Base-by-base conservation (phyloP, 768 basidiomycete species). In the Lenzites betulinus region DNA sequence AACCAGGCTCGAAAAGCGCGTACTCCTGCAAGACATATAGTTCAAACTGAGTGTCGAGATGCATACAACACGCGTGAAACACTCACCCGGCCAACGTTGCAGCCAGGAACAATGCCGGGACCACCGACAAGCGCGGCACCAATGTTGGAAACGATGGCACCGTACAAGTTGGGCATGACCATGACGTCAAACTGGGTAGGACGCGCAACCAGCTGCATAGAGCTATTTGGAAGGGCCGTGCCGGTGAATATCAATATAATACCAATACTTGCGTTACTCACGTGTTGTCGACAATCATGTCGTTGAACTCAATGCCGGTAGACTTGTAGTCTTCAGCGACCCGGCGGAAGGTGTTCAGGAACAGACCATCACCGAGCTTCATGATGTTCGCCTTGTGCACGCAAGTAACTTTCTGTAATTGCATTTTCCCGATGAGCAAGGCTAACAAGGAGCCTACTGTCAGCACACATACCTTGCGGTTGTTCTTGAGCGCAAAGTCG, bases 371-470 rank as follows among this genome's bases (percentile, higher is more conserved):
- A 74, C 96, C 96, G 68, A 98, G 88, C 77, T 99, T 99, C 97
- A 99, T 99, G 82, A 99, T 99, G 82, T 98, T 98, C 70, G 97
- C 97, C 78, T 99, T 99, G 87, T 99, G 97, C 46, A 99, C 95
- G 71, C 95, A 98, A 42, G 97, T 99, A 67, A 99, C 96, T 90
- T 96, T 98, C 94, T 96, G 52, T 35, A 20, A 6, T 41, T n/a
- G 25, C 35, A 48, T 20, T 20, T n/a, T 2, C 9, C 5, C 7
- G 13, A 20, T 42, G 56, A 50, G 42, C 6, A 7, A 25, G 16
- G 46, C 23, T 8, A 11, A 18, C 16, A 23, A 4, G 7, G 20
- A 39, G 78, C 52, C 57, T 28, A 2, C 12, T 3, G 2, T 1
- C 26, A 7, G 7, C 18, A 26, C 13, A 23, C 20, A 18, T 50